Conservation (phyloP, 2,329 filamentous ascomycete genomes). For the Phoma herbarum region DNA sequence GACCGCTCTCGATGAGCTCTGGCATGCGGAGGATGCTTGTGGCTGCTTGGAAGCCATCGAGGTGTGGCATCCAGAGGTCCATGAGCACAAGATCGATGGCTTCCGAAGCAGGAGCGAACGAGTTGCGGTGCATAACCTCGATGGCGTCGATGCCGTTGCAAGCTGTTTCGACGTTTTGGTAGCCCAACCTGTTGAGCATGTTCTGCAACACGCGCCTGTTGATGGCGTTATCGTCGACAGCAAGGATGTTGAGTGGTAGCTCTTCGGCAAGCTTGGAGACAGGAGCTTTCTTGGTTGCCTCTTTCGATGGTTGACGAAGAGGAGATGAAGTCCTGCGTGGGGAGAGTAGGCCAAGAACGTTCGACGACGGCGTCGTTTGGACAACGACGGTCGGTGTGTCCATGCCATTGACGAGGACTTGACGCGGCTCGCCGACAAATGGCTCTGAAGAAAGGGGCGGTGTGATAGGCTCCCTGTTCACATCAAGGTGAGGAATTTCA, state of each 20-base stretch:
- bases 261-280: slow-evolving; percentile 60
- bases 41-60: slow-evolving; percentile 76
- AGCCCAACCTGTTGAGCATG: slow-evolving; percentile 74
- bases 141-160: slow-evolving; percentile 75
- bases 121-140: slow-evolving; percentile 62
- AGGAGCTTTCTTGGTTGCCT: slow-evolving; percentile 34
- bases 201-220: slow-evolving; percentile 72
- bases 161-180: slow-evolving; percentile 69
- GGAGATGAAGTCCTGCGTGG: slow-evolving; percentile 43
- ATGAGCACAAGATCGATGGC: slow-evolving; percentile 72
- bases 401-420: slow-evolving; percentile 9
- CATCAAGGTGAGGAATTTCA: slow-evolving; percentile 32
- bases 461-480: slow-evolving; percentile 35
- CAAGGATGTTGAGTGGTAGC: slow-evolving; percentile 72
- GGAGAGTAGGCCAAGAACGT: slow-evolving; percentile 35
- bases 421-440: slow-evolving; percentile 28
- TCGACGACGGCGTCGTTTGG: slow-evolving; percentile 19
- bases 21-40: slow-evolving; percentile 66
- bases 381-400: slow-evolving; percentile 25
- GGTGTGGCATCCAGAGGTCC: slow-evolving; percentile 80
- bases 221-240: slow-evolving; percentile 77
- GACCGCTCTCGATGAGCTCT: slow-evolving; percentile 43
- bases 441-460: slow-evolving; percentile 40
- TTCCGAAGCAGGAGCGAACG: slow-evolving; percentile 30
- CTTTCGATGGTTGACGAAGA: slow-evolving; percentile 36